Conservation (phyloP, 768 basidiomycete species). For the Candolleomyces aberdarensis region DNA sequence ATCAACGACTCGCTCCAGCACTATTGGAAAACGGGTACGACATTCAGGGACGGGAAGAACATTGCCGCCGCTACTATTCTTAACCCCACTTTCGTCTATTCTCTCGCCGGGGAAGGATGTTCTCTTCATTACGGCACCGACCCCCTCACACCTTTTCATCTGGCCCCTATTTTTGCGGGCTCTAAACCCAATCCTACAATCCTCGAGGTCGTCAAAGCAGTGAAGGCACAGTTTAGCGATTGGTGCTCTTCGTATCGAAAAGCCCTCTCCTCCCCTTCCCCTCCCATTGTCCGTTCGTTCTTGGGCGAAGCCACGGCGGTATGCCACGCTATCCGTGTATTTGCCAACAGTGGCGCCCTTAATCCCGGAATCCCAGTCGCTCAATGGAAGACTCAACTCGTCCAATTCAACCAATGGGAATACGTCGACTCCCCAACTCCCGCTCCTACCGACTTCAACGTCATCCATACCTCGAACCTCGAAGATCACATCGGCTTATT, state of each 20-base stretch:
- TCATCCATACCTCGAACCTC: slow-evolving; percentile 51
- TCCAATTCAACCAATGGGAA: background rate
- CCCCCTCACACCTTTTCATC: slow-evolving; percentile 40
- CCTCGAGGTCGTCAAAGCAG: slow-evolving; percentile 4
- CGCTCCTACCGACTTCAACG: slow-evolving; percentile 28
- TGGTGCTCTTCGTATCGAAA: slow-evolving; percentile 9
- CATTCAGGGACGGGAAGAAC: slow-evolving; percentile 12
- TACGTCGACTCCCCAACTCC: background rate
- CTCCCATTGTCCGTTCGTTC: slow-evolving; percentile 35
- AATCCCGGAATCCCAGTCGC: slow-evolving; percentile 18
- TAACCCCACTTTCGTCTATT: slow-evolving; percentile 49
- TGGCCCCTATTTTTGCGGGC: slow-evolving; percentile 24
- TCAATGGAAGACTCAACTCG: slow-evolving; percentile 7
- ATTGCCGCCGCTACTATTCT: slow-evolving; percentile 19
- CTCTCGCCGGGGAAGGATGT: slow-evolving; percentile 33
- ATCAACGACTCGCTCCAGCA: slow-evolving; percentile 19
- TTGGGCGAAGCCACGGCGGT: slow-evolving; percentile 38
- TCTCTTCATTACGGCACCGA: slow-evolving; percentile 43
- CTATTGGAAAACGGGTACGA: slow-evolving; percentile 43
- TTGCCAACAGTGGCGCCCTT: slow-evolving; percentile 11
- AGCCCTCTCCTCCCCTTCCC: slow-evolving; percentile 5
- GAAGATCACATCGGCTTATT: slow-evolving; percentile 44
- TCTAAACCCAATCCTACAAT: background rate
- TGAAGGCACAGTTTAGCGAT: slow-evolving; percentile 13
- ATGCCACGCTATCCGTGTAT: slow-evolving; percentile 31